A percentile compares a stretch with the other conserved stretches of the same genome.
Conservation (phyloP, 2,329 filamentous ascomycete genomes). For the Thelonectria olida region DNA sequence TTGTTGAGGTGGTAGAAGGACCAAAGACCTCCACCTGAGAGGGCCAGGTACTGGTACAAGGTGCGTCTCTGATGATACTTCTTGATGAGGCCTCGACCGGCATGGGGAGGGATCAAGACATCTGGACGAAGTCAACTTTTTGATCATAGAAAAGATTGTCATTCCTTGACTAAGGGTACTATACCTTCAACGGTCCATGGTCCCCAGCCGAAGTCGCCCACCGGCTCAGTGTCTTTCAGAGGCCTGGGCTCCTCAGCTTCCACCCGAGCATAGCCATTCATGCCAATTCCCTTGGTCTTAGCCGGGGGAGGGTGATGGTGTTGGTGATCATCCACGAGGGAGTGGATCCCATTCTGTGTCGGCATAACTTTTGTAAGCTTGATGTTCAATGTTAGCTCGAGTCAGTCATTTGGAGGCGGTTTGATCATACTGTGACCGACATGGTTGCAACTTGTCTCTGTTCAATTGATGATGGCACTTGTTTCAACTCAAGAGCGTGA, state of each 20-base stretch:
- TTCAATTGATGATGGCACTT: background rate
- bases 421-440: background rate
- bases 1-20: constrained; percentile 13
- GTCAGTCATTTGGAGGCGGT: background rate
- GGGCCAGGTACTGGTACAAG: constrained; percentile 8
- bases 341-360: constrained; percentile 2
- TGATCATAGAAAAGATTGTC: background rate
- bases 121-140: background rate
- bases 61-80: constrained; percentile 21
- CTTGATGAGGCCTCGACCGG: constrained; percentile 17
- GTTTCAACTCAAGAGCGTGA: too few relatives aligned
- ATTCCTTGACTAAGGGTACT: background rate
- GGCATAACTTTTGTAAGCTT: constrained; percentile 20
- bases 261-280: background rate
- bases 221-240: background rate
- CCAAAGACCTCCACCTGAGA: constrained; percentile 12
- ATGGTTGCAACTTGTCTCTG: background rate
- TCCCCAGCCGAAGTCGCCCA: constrained; percentile 23
- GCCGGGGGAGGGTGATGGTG: background rate
- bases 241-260: background rate
- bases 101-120: constrained; percentile 15
- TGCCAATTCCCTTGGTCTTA: background rate
- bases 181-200: constrained; percentile 19
- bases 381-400: background rate
- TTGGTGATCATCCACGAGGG: background rate